Base-by-base conservation (phyloP, 495 filamentous ascomycete genomes). In the Beverwykella pulmonaria region DNA sequence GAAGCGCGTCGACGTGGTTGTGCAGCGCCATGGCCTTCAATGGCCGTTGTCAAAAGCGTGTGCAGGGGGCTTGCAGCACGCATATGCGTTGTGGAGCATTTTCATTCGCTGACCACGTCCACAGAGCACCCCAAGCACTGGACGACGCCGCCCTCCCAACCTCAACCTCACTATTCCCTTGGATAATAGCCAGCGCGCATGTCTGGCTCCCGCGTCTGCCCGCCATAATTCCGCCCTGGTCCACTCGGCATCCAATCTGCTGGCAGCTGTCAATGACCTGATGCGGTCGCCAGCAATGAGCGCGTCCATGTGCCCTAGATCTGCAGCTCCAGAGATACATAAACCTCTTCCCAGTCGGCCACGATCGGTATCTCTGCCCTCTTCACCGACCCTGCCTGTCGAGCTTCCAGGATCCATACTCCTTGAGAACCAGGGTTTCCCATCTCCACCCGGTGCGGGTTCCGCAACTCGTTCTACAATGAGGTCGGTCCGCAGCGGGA, bases 241-340 rank as follows among this genome's bases (percentile, higher is more conserved):
- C 54, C 71, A 60, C 53, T 77, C 75, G 10, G 73, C 74, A 53
- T 73, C 72, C 14, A 76, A 72, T 59, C 55, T 77, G 58, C 68
- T 77, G 69, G 66, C 72, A 23, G 72, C 74, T 14, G 70, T 77
- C 52, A 75, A 77, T 67, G 75, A 75, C 55, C 71, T 76, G 66
- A 70, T 78, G 27, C 70, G 73, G 20, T 76, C 75, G 10, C 75
- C 75, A 54, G 68, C 63, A n/a, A 19, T 74, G 30, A 64, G 69
- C 48, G 74, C 69, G n/a, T 63, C 44, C 49, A 29, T 56, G 29
- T 69, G 66, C 68, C 65, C 61, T 57, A 50, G 47, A 63, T 60
- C 59, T 32, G 65, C 65, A 12, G 20, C 27, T 29, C 8, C 39
- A 10, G 39, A 44, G 39, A 55, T 63, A 68, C 64, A 68, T 69